Conservation (phyloP, 805 yeast species). For the Myxozyma nipponensis region DNA sequence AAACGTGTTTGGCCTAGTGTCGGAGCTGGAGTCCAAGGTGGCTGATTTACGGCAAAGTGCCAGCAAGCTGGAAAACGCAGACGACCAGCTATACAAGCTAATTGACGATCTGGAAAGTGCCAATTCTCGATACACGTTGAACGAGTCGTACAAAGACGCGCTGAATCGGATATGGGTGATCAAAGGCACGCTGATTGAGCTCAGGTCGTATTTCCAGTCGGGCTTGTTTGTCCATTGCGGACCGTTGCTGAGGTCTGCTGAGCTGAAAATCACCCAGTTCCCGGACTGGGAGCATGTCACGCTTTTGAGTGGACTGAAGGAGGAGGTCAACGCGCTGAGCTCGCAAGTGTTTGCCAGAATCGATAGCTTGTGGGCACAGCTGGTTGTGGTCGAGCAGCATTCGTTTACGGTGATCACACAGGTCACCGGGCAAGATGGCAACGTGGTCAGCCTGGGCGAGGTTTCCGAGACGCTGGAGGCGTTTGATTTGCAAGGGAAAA, state of each 20-base stretch:
- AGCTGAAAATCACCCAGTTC: slow-evolving; percentile 14
- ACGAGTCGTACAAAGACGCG: slow-evolving; percentile 14
- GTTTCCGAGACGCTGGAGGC: slow-evolving; percentile 14
- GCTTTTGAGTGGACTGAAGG: slow-evolving; percentile 16
- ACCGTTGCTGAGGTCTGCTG: slow-evolving; percentile 21
- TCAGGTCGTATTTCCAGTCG: slow-evolving; percentile 14
- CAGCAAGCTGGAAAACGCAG: slow-evolving; percentile 21
- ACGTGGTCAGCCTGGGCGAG: slow-evolving; percentile 7
- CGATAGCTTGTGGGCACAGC: slow-evolving; percentile 16
- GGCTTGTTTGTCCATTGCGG: slow-evolving; percentile 14
- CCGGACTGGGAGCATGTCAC: slow-evolving; percentile 22
- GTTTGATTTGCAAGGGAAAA: slow-evolving; percentile 17
- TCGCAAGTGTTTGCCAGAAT: slow-evolving; percentile 14
- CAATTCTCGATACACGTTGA: not conserved
- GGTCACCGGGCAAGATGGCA: slow-evolving; percentile 4
- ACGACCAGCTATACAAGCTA: slow-evolving; percentile 15
- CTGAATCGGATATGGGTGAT: slow-evolving; percentile 20
- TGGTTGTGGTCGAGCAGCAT: slow-evolving; percentile 1
- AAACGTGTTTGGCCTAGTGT: slow-evolving; percentile 6
- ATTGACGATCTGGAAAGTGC: slow-evolving; percentile 14
- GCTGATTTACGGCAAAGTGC: slow-evolving; percentile 6
- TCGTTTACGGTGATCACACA: slow-evolving; percentile 1
- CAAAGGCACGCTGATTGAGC: slow-evolving; percentile 21
- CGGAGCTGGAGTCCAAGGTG: slow-evolving; percentile 7
- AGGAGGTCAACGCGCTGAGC: slow-evolving; percentile 21